These are phyloP conservation scores for Ganoderma multipileum DNA, from an alignment of 1,284 basidiomycete genomes.

Conservation along the genomic window DNA sequence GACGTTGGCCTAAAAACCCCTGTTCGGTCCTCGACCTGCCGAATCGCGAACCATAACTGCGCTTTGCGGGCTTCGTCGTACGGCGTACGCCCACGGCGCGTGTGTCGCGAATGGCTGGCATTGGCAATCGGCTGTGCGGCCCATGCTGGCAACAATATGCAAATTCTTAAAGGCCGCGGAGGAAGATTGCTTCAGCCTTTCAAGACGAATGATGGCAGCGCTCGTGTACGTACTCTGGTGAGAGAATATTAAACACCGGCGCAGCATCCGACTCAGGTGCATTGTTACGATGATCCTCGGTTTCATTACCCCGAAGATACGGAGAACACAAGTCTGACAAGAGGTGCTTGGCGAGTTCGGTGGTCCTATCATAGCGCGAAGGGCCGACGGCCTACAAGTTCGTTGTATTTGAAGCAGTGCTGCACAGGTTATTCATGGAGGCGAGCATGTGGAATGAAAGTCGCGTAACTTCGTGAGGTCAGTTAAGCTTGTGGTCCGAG, in stretches of 20 bases:
- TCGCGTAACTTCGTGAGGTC: background rate
- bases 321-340: background rate
- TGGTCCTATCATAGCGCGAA: background rate
- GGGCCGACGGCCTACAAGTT: background rate
- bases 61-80: background rate
- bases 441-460: background rate
- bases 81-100: background rate
- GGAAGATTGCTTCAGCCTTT: background rate
- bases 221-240: background rate
- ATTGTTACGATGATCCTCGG: background rate
- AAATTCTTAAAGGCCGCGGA: background rate
- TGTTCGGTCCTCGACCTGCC: background rate
- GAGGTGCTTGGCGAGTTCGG: background rate
- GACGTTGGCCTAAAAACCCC: background rate
- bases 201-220: background rate
- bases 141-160: background rate
- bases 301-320: background rate
- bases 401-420: constrained; percentile 1
- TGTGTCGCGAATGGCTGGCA: background rate
- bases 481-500: constrained; percentile 5
- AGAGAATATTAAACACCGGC: background rate
- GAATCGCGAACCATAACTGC: background rate
- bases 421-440: background rate
- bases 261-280: background rate
- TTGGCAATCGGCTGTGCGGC: background rate